Conservation (phyloP, 768 basidiomycete species). For the Russula dissimulans region DNA sequence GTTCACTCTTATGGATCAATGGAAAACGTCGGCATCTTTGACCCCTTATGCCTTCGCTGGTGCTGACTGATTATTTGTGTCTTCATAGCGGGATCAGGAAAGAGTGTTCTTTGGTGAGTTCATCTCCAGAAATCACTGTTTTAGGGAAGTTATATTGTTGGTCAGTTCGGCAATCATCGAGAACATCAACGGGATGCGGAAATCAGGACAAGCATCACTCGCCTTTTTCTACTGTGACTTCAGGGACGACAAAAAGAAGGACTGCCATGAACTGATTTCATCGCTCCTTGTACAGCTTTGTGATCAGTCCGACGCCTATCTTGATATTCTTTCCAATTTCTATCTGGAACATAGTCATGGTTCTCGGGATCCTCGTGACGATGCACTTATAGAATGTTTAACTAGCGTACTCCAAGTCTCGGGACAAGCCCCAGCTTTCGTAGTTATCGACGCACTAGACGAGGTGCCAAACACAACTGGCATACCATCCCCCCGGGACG, state of each 20-base stretch:
- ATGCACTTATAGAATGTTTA: not conserved
- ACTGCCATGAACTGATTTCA: not conserved
- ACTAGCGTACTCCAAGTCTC: not conserved
- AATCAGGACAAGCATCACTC: not conserved
- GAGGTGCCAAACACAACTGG: not conserved
- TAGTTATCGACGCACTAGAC: not conserved
- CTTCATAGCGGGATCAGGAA: not conserved
- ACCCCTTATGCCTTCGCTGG: no score
- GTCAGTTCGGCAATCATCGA: not conserved
- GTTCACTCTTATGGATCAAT: not conserved
- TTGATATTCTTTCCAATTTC: not conserved
- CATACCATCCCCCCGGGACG: not conserved
- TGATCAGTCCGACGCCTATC: not conserved
- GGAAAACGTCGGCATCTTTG: not conserved
- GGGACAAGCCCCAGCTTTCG: not conserved
- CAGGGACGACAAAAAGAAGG: not conserved
- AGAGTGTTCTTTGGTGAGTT: not conserved
- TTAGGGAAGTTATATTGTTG: not conserved
- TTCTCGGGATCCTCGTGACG: not conserved
- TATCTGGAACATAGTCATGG: slow-evolving; percentile 29
- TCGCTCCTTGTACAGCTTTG: not conserved
- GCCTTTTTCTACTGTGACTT: not conserved
- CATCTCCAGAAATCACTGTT: not conserved
- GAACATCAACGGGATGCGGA: not conserved
- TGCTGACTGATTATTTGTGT: no score